Conservation (phyloP, 306 rosid genomes). For the Acacia crassicarpa region DNA sequence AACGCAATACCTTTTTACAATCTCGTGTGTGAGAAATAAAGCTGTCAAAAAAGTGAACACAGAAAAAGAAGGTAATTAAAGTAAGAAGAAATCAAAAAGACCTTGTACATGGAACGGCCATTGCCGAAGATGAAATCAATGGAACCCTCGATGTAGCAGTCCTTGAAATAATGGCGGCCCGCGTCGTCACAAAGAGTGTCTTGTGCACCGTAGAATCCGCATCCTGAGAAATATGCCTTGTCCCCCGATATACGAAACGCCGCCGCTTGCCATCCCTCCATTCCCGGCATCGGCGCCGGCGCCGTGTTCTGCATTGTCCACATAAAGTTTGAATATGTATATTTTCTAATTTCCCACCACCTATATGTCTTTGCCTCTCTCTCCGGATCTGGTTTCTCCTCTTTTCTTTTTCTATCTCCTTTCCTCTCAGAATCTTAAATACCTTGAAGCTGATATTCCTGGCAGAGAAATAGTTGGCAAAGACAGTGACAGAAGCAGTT, state of each 20-base stretch:
- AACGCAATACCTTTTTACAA: neutral
- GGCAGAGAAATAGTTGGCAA: conserved; percentile 77
- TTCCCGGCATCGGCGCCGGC: conserved; percentile 94
- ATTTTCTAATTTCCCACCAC: neutral
- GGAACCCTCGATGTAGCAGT: conserved; percentile 85
- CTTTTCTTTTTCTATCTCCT: no score
- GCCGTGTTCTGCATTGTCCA: conserved; percentile 67
- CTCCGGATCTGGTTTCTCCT: no score
- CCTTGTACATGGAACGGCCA: conserved; percentile 94
- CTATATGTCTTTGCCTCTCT: no score
- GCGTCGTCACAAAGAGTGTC: conserved; percentile 94
- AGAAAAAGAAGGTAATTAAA: neutral
- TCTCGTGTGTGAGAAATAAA: neutral
- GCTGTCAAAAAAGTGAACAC: neutral
- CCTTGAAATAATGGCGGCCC: conserved; percentile 93
- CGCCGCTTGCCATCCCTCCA: conserved; percentile 93
- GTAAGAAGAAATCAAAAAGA: neutral
- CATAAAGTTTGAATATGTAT: no score
- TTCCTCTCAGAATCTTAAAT: neutral
- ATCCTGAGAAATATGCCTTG: conserved; percentile 84
- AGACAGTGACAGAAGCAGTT: conserved; percentile 86
- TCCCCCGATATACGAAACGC: conserved; percentile 84
- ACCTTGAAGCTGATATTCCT: conserved; percentile 90
- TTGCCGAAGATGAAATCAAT: conserved; percentile 93
- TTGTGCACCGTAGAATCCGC: conserved; percentile 87